These are phyloP conservation scores for Orbilia ellipsospora DNA, from an alignment of 2,329 filamentous ascomycete species.

Conservation along the genomic window DNA sequence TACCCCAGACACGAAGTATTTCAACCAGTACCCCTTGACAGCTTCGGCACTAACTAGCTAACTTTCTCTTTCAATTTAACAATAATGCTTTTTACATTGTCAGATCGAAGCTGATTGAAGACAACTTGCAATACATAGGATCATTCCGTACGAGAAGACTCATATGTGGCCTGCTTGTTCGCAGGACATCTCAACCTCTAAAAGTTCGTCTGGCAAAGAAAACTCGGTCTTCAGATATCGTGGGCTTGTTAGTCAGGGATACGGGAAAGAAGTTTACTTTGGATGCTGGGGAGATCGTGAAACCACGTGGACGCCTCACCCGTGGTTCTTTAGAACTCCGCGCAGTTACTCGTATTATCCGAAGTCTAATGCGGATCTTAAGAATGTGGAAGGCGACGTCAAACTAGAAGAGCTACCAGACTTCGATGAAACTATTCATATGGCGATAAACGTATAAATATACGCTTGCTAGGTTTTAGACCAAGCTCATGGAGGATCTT, in stretches of 20 bases:
- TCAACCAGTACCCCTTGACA: not conserved
- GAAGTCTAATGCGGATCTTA: not conserved
- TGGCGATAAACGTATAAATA: no score
- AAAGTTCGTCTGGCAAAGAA: not conserved
- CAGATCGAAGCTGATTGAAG: not conserved
- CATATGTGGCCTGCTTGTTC: slow-evolving; percentile 13
- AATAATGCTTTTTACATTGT: no score
- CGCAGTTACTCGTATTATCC: slow-evolving; percentile 20
- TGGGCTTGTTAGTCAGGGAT: not conserved
- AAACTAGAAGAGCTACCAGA: slow-evolving; percentile 4
- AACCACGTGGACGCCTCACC: slow-evolving; percentile 15
- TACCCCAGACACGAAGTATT: not conserved
- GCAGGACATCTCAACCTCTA: not conserved
- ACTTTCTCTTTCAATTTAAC: no score
- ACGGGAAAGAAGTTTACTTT: slow-evolving; percentile 9
- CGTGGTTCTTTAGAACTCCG: slow-evolving; percentile 25
- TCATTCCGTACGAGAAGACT: not conserved
- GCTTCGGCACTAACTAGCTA: no score
- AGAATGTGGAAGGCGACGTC: not conserved
- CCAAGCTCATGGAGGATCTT: no score
- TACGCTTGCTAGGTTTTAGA: no score
- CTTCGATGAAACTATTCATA: slow-evolving; percentile 8
- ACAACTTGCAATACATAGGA: not conserved
- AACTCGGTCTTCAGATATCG: not conserved
- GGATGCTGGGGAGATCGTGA: slow-evolving; percentile 13